Percentiles rank a stretch among this genome's conserved stretches.
Evolutionary conservation across 495 filamentous ascomycete genomes (phyloP).

Genomic region (Penicillium desertorum): DNA sequence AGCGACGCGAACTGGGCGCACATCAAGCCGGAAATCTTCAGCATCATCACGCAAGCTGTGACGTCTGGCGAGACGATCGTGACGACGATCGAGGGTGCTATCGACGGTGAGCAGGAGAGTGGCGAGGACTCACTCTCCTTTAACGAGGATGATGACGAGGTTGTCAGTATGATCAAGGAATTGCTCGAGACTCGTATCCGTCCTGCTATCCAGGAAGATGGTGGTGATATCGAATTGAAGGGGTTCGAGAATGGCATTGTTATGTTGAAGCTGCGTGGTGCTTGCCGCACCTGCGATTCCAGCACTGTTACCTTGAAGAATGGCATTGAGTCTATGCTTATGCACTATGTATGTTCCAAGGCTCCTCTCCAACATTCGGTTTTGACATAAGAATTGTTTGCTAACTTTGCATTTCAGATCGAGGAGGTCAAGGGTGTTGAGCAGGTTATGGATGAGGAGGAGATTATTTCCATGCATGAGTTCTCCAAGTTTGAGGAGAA

Average conservation of each 20-base stretch:
- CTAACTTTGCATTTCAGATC: conserved; percentile 55
- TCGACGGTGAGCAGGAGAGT: conserved; percentile 55
- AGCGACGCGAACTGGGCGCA: conserved; percentile 88
- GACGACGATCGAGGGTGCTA: conserved; percentile 62
- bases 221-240: conserved; percentile 91
- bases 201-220: conserved; percentile 95
- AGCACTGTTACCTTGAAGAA: conserved; percentile 95
- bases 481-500: conserved; percentile 98
- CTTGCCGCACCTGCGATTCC: conserved; percentile 92
- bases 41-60: conserved; percentile 87
- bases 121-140: conserved; percentile 68
- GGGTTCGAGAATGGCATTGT: conserved; percentile 89
- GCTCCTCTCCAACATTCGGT: no score
- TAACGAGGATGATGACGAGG: conserved; percentile 86
- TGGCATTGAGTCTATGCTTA: conserved; percentile 96
- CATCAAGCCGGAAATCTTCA: conserved; percentile 92
- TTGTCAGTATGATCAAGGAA: conserved; percentile 97
- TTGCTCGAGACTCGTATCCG: conserved; percentile 93
- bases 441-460: conserved; percentile 88
- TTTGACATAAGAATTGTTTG: conserved; percentile 28
- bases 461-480: conserved; percentile 84
- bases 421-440: conserved; percentile 93
- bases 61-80: conserved; percentile 81
- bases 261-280: conserved; percentile 81
- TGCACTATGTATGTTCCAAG: conserved; percentile 63